Percentiles rank a stretch among this genome's conserved stretches.
These are phyloP conservation scores for Quercus dentata DNA, from an alignment of 306 rosid genomes.

Conservation along the genomic window DNA sequence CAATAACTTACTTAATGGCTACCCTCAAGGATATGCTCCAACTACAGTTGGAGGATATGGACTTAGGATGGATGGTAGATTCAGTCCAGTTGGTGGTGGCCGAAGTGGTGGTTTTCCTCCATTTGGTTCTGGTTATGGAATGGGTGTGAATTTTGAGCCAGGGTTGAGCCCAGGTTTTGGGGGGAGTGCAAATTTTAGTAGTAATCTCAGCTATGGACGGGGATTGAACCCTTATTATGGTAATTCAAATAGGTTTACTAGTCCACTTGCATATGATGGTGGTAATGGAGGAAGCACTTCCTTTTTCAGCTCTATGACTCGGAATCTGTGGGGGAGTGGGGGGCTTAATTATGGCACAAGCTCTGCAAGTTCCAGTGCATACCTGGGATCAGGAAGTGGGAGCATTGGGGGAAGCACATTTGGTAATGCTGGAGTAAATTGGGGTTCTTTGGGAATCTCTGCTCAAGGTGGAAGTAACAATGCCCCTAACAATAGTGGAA, in stretches of 20 bases:
- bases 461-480: conserved; percentile 44
- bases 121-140: conserved; percentile 82
- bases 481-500: conserved; percentile 38
- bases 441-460: conserved; percentile 43
- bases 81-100: conserved; percentile 80
- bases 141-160: conserved; percentile 77
- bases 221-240: conserved; percentile 79
- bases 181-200: conserved; percentile 65
- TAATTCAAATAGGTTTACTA: conserved; percentile 65
- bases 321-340: conserved; percentile 89
- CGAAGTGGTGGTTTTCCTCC: conserved; percentile 85
- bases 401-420: conserved; percentile 61
- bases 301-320: conserved; percentile 72
- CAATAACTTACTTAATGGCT: conserved; percentile 78
- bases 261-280: conserved; percentile 61
- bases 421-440: conserved; percentile 74
- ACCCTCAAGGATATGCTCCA: conserved; percentile 76
- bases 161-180: conserved; percentile 78
- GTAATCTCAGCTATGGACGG: conserved; percentile 71
- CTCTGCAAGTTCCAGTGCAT: conserved; percentile 65
- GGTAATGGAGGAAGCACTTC: conserved; percentile 74
- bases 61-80: conserved; percentile 72
- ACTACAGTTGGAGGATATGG: conserved; percentile 78
- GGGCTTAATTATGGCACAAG: conserved; percentile 64
- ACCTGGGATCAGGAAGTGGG: conserved; percentile 76